Evolutionary conservation across 768 basidiomycete genomes (phyloP), one percentile per base, ranked within the genome.

Genomic region (Suillus plorans): DNA sequence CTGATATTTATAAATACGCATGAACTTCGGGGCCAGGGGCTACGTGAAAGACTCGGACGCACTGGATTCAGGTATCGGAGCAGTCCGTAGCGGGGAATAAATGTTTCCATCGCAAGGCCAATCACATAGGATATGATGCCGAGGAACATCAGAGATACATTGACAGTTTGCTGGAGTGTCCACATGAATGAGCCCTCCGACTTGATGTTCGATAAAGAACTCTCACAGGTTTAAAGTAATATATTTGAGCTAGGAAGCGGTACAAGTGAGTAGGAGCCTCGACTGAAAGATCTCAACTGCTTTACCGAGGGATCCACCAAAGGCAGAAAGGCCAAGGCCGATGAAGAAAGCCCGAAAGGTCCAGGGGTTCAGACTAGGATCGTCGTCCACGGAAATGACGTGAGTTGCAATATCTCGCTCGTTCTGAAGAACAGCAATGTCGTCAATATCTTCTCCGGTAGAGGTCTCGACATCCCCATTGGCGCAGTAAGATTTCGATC

Each of bases 191-290:
- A 55, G 16, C 25, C 25, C 44, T 7, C 25, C 20, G 42, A 18
- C 52, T 14, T 45, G 20, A 55, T n/a, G 2, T n/a, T 55, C 20
- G 31, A 55, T 34, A 2, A 34, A 20, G 31, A n/a, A 55, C 5
- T 34, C 75, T 63, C 68, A 83, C 85, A 4, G 85, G 84, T 72
- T 86, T 86, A 73, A 86, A 87, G 69, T 86, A 87, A 71, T 85
- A 86, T 34, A 87, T 86, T 67, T 87, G 80, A 41, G 84, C 84
- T 85, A 62, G 20, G 68, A 45, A 56, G 20, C 20, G 20, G 10
- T 4, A 0, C 36, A 31, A 34, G 62, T 60, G 25, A 66, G 69
- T 34, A 62, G 50, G 55, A 62, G 52, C n/a, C 25, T 63, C 53
- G 60, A 61, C 39, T 50, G 20, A 4, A 42, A 36, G 45, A 14